Evolutionary conservation across 805 yeast species (phyloP), one percentile per base, ranked within the genome.

Genomic region (Candida tammaniensis): DNA sequence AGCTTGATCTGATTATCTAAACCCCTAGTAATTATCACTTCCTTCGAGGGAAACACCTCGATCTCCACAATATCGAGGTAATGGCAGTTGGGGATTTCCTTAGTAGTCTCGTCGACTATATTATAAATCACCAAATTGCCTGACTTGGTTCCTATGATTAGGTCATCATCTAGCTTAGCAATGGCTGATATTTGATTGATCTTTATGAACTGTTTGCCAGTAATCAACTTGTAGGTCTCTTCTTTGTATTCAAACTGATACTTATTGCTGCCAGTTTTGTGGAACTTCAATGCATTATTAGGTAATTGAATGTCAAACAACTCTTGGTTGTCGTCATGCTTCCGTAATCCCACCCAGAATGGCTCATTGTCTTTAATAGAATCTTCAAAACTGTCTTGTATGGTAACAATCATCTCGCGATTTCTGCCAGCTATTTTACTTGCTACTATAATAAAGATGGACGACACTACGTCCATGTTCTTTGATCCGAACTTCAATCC

Each of bases 401-500:
- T 56, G n/a, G 57, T 48, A 11, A 59, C 32, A 13, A 54, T 39
- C 52, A 15, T 19, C 22, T 19, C 10, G 10, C 7, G 22, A 10
- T 19, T 19, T 19, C 22, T 7, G 9, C 22, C 9, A 19, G 22
- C 7, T 26, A 13, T 12, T 28, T 26, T 8, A 15, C 10, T 26
- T 12, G 6, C 8, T 26, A 7, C 29, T 13, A 8, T 24, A 16
- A 14, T 18, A 29, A 10, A 26, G 26, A 21, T 27, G n/a, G 52
- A 50, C 35, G 74, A 75, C 11, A 66, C 80, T 1, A 55, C 82
- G 3, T 59, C 76, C 9, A 81, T 82, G 78, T 83, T 83, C 61
- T 78, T 80, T 41, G 86, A 82, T 42, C 74, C 71, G 14, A 76
- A 73, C 17, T 82, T 82, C 49, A 76, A 72, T 12, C 83, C 87